Evolutionary conservation across 495 filamentous ascomycete species (phyloP).

Genomic region (Terfezia claveryi): DNA sequence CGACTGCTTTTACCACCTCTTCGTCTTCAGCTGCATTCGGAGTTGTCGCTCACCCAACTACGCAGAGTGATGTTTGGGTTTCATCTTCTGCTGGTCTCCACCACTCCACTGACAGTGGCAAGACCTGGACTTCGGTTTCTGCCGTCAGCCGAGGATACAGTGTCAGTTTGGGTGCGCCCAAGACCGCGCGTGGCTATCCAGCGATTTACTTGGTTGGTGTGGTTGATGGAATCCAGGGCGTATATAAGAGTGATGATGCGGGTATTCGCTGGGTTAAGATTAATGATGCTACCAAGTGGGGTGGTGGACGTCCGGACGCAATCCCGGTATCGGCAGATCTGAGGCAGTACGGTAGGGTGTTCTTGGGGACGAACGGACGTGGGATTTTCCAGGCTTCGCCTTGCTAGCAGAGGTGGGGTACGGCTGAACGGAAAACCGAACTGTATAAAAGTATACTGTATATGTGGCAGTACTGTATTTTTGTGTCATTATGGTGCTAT

Average conservation of each 20-base stretch:
- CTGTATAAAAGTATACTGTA: too few relatives aligned
- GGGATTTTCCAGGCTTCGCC: constrained; percentile 24
- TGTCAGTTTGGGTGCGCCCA: constrained; percentile 24
- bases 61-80: constrained; percentile 27
- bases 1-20: constrained; percentile 13
- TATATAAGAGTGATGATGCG: constrained; percentile 30
- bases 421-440: too few relatives aligned
- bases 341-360: constrained; percentile 30
- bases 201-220: constrained; percentile 29
- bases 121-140: constrained; percentile 24
- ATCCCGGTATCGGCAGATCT: constrained; percentile 28
- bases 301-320: constrained; percentile 28
- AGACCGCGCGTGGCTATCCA: constrained; percentile 20
- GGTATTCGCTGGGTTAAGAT: constrained; percentile 32
- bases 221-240: constrained; percentile 23
- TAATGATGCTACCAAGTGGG: constrained; percentile 26
- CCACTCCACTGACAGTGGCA: constrained; percentile 29
- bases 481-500: too few relatives aligned
- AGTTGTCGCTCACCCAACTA: constrained; percentile 28
- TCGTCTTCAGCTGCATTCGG: constrained; percentile 21
- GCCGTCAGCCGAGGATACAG: constrained; percentile 23
- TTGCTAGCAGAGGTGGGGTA: too few relatives aligned
- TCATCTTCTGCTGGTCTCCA: constrained; percentile 32
- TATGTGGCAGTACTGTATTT: too few relatives aligned
- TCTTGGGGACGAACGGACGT: constrained; percentile 36